Evolutionary conservation across 2,329 filamentous ascomycete species (phyloP), one percentile per base, ranked within the genome.

Genomic region (Camillea tinctor): DNA sequence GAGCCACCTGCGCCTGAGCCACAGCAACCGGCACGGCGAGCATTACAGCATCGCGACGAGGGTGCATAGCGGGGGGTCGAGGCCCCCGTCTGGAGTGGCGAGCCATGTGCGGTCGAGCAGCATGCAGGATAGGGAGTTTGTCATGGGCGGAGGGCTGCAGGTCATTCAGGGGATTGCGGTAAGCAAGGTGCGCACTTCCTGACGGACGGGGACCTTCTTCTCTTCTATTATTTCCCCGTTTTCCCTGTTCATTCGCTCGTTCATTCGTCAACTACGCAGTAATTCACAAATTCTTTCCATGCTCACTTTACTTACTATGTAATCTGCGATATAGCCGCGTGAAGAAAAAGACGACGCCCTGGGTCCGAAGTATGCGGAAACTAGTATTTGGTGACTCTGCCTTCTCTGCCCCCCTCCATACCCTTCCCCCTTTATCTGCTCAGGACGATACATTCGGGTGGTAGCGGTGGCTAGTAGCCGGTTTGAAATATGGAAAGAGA

Each of bases 171-270:
- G 68, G 50, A 59, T 69, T 52, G 67, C 68, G 61, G 64, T 68
- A 55, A 70, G 69, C 62, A 74, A 77, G 69, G 72, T 71, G 53
- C 75, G 76, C 63, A 71, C 72, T 11, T 51, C 52, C 24, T 79
- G 77, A 76, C 75, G 79, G 26, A 30, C 26, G 1, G 26, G 26
- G 26, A 26, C 24, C 8, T 30, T 4, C 13, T 30, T 30, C 26
- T 11, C 13, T 7, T 11, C 26, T 11, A n/a, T n/a, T n/a, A n/a
- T 30, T 9, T 9, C 26, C 13, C 26, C 26, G 7, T 26, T 26
- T 26, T 26, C 24, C 24, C 24, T 26, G 8, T 26, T 8, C 8
- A 4, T 26, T 8, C 24, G 8, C 8, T 8, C 24, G 8, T 26
- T 8, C 24, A 26, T 8, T 26, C 24, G 8, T 26, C 24, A 26